Conservation (phyloP, 805 yeast species). For the Ogataea pilisensis region DNA sequence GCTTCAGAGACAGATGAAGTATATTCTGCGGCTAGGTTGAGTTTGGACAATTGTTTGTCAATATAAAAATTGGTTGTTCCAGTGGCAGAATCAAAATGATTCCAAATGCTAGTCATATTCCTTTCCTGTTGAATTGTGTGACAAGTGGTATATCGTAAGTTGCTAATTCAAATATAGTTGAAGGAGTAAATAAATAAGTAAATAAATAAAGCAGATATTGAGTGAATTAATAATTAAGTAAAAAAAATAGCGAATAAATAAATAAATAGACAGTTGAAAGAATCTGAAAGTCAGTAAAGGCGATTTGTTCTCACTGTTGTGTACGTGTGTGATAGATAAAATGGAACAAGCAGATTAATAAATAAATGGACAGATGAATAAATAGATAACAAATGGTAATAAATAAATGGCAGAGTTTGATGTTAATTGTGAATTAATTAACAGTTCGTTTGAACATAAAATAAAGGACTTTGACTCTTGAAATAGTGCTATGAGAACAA, state of each 20-base stretch:
- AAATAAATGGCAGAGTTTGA: background rate
- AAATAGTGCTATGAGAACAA: too few species aligned
- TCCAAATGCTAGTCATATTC: slow-evolving; percentile 18
- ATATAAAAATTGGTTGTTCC: slow-evolving; percentile 6
- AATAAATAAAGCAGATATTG: background rate
- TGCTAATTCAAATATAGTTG: too few species aligned
- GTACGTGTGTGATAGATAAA: too few species aligned
- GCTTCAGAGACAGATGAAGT: too few species aligned
- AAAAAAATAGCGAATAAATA: slow-evolving; percentile 5
- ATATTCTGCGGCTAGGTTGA: slow-evolving; percentile 11
- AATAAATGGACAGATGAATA: background rate
- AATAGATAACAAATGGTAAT: background rate
- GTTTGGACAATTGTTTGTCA: slow-evolving; percentile 10
- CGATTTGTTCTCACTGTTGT: too few species aligned
- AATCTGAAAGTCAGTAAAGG: too few species aligned
- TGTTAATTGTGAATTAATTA: background rate
- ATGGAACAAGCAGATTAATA: background rate
- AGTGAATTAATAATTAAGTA: background rate
- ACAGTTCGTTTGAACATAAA: background rate
- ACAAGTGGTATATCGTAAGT: too few species aligned
- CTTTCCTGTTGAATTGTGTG: too few species aligned
- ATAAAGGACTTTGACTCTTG: too few species aligned
- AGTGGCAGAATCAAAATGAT: slow-evolving; percentile 8
- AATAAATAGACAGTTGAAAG: background rate
- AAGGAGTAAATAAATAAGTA: too few species aligned